Evolutionary conservation across 192 early-diverging fungal species (phyloP), one percentile per base, ranked within the genome.

Genomic region (Coemansia sp.): DNA sequence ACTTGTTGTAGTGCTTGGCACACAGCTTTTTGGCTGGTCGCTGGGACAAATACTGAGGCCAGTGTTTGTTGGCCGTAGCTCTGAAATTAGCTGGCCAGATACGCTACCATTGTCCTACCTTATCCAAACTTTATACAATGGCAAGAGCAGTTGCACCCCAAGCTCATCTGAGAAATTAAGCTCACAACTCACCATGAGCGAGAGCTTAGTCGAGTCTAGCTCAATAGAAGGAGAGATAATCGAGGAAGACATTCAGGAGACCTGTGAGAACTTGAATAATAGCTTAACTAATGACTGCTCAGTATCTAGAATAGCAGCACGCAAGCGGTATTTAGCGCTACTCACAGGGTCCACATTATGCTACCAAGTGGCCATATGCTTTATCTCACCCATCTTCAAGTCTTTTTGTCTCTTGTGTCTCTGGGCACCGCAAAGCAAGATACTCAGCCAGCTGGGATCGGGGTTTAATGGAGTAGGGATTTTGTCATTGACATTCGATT

Each of bases 401-500:
- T 86, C 87, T 11, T 76, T 95, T 23, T 82, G 88, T 28, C 71
- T 87, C 61, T 72, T 91, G 6, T 91, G 90, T 64, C 60, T 88
- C 50, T 70, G 82, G 49, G 74, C 74, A 6, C 78, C 77, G 10
- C 33, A 38, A 8, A 82, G 67, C 65, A 63, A 67, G 58, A 7
- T 80, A 1, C 28, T 80, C 23, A 64, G 72, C 16, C 57, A 68
- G 33, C 57, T 82, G 32, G 77, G 80, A 26, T 78, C 80, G 21
- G 86, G 74, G 44, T 84, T 73, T 44, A 84, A 86, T 23, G 92
- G 91, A 23, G 64, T 91, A 14, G 92, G 92, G 10, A 85, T 91
- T 11, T 70, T 89, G 30, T 88, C 86, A 32, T 75, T 94, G 42
- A 86, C 89, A 6, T 75, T 93, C 40, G 92, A 95, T 77, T 94